Conservation (phyloP, 495 filamentous ascomycete genomes). For the Aspergillus hancockii region DNA sequence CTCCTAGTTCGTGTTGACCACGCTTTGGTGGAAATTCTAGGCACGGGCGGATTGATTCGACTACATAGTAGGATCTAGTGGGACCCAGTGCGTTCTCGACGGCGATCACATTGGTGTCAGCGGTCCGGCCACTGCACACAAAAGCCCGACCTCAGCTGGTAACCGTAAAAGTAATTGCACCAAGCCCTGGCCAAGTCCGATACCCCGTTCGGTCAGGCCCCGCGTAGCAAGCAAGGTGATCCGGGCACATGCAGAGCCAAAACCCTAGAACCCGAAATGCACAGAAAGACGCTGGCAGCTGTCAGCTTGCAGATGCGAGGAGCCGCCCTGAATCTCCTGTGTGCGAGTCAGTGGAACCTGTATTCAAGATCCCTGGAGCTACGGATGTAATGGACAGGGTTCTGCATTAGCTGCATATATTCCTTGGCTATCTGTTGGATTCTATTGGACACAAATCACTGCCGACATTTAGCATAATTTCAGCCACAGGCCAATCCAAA, state of each 20-base stretch:
- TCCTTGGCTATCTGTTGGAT: constrained; percentile 21
- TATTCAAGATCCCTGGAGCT: constrained; percentile 15
- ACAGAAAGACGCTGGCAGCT: constrained; percentile 22
- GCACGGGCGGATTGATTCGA: constrained; percentile 9
- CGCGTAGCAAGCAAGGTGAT: constrained; percentile 5
- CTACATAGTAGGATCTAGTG: neutral
- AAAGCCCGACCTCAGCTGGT: neutral
- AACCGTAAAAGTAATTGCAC: constrained; percentile 5
- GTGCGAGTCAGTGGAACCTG: constrained; percentile 24
- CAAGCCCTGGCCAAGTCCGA: neutral
- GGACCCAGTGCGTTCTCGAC: neutral
- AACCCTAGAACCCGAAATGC: constrained; percentile 9
- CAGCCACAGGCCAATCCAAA: constrained; percentile 35
- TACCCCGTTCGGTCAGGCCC: neutral
- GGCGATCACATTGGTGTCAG: constrained; percentile 3
- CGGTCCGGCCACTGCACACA: neutral
- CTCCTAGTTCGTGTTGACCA: neutral
- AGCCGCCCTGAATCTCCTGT: constrained; percentile 22
- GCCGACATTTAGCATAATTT: constrained; percentile 32
- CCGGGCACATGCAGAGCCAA: constrained; percentile 9
- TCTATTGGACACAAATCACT: constrained; percentile 34
- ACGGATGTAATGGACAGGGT: constrained; percentile 21
- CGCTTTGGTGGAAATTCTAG: constrained; percentile 3
- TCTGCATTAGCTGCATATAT: constrained; percentile 38
- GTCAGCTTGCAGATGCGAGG: constrained; percentile 34